phyloP scores from a whole-genome alignment of 805 yeast genomes.

The Lipomyces japonicus region DNA sequence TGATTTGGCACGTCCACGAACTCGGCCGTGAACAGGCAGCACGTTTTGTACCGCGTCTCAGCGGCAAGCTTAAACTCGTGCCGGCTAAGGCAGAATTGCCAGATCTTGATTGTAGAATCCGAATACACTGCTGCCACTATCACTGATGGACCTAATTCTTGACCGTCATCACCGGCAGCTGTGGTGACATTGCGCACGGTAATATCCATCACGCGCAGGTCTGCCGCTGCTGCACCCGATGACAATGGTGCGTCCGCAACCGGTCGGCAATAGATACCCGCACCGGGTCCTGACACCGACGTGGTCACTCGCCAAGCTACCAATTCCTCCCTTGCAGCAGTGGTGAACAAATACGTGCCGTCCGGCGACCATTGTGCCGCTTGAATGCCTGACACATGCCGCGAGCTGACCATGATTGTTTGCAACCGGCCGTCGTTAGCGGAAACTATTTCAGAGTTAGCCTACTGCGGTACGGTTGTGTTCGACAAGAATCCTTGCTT shows the following conservation, averaged over 20 bases:
- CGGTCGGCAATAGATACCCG: conserved; percentile 47
- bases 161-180: conserved; percentile 7
- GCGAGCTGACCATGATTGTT: conserved; percentile 60
- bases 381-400: conserved; percentile 88
- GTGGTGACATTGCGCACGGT: conserved; percentile 39
- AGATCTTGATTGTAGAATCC: conserved; percentile 69
- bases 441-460: too few species aligned
- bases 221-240: conserved; percentile 68
- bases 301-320: conserved; percentile 65
- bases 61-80: conserved; percentile 44
- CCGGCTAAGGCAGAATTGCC: conserved; percentile 38
- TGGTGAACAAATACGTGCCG: conserved; percentile 46
- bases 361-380: conserved; percentile 50
- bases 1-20: too few species aligned
- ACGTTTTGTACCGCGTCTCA: conserved; percentile 57
- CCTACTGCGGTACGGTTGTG: too few species aligned
- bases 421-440: too few species aligned
- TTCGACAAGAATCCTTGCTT: too few species aligned
- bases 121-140: conserved; percentile 73
- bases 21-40: conserved; percentile 68
- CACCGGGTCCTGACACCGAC: conserved; percentile 29
- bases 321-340: conserved; percentile 77
- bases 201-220: conserved; percentile 87
- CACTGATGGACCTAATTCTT: conserved; percentile 35
- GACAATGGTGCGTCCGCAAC: conserved; percentile 55